phyloP scores from a whole-genome alignment of 2,329 filamentous ascomycete species.

The Leptographium wingfieldii region DNA sequence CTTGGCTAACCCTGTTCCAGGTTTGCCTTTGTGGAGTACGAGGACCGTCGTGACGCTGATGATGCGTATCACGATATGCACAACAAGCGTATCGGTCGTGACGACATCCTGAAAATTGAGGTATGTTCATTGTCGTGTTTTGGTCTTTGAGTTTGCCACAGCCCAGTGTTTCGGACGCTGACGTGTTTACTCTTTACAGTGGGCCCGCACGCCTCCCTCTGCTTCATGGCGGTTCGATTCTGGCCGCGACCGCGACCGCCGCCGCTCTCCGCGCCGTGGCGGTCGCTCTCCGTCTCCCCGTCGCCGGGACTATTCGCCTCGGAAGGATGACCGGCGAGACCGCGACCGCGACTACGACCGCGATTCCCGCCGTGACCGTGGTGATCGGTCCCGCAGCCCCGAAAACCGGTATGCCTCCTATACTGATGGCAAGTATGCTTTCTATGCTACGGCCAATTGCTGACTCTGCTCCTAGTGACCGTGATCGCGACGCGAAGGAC shows the following conservation, averaged over 20 bases:
- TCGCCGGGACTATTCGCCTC: conserved; percentile 72
- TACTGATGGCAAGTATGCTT: not conserved
- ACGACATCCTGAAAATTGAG: conserved; percentile 96
- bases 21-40: conserved; percentile 98
- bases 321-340: conserved; percentile 78
- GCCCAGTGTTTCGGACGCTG: not conserved
- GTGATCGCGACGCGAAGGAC: conserved; percentile 31
- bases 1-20: conserved; percentile 26
- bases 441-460: not conserved
- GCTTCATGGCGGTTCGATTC: conserved; percentile 98
- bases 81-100: conserved; percentile 93
- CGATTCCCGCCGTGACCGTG: conserved; percentile 53
- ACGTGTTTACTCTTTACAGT: conserved; percentile 40
- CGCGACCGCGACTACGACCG: conserved; percentile 62
- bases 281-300: conserved; percentile 65
- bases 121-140: conserved; percentile 35
- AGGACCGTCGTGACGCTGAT: conserved; percentile 94
- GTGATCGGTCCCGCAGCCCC: conserved; percentile 63
- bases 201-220: conserved; percentile 94
- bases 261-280: conserved; percentile 51
- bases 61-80: conserved; percentile 99
- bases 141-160: conserved; percentile 5
- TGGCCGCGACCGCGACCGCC: conserved; percentile 63
- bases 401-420: conserved; percentile 37
- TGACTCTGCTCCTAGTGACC: conserved; percentile 20